These are phyloP conservation scores for Aspergillus homomorphus DNA, from an alignment of 495 filamentous ascomycete species.

Conservation along the genomic window DNA sequence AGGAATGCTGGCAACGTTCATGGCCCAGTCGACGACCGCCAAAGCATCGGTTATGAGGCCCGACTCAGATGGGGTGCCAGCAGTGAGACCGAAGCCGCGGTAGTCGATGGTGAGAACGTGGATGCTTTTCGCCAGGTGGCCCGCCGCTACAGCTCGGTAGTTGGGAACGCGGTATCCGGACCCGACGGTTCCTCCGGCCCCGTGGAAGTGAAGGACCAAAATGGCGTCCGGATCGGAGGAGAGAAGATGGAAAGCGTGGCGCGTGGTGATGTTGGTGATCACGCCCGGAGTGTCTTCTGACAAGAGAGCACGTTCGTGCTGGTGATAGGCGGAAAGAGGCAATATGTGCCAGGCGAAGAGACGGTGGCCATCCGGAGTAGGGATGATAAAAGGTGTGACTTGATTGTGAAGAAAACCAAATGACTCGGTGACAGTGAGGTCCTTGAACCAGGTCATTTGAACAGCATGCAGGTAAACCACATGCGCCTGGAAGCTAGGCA, in stretches of 20 bases:
- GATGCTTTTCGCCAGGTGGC: conserved; percentile 46
- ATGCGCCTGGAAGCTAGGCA: conserved; percentile 44
- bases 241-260: conserved; percentile 56
- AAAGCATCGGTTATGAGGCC: conserved; percentile 70
- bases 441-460: conserved; percentile 49
- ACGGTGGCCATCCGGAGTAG: conserved; percentile 51
- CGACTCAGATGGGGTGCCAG: conserved; percentile 64
- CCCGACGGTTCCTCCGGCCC: conserved; percentile 63
- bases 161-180: conserved; percentile 59
- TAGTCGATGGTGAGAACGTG: conserved; percentile 73
- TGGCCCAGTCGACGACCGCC: conserved; percentile 63
- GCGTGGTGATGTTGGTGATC: conserved; percentile 52
- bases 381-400: conserved; percentile 63
- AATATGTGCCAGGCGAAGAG: conserved; percentile 74
- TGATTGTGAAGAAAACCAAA: conserved; percentile 57
- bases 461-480: conserved; percentile 46
- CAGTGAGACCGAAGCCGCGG: conserved; percentile 72
- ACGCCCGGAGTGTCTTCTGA: conserved; percentile 46
- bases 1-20: conserved; percentile 58
- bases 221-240: conserved; percentile 58
- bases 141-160: conserved; percentile 61
- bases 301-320: conserved; percentile 51
- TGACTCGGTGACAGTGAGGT: conserved; percentile 46
- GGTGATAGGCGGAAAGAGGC: conserved; percentile 59
- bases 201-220: conserved; percentile 54